Conservation (phyloP, 2,329 filamentous ascomycete genomes). For the Penicillium verrucosum region DNA sequence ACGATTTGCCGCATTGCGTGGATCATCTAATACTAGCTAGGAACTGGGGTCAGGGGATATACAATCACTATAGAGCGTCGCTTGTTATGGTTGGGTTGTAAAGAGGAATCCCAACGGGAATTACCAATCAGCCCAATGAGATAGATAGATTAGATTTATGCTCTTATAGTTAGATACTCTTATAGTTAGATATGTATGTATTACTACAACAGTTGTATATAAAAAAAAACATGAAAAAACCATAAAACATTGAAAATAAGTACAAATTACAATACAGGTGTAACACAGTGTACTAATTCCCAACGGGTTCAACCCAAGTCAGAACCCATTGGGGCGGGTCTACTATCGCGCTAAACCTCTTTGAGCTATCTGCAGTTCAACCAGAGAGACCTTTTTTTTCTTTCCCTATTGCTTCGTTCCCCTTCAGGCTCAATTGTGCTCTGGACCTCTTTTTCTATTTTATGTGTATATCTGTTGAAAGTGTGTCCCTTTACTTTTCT, state of each 20-base stretch:
- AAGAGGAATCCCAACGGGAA: background rate
- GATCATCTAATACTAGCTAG: background rate
- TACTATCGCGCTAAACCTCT: slow-evolving; percentile 30
- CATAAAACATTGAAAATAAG: background rate
- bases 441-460: slow-evolving; percentile 11
- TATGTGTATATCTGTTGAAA: slow-evolving; percentile 10
- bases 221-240: background rate
- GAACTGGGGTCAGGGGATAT: background rate
- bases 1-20: slow-evolving; percentile 1
- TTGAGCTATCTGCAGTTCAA: slow-evolving; percentile 34
- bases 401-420: slow-evolving; percentile 4
- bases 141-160: background rate
- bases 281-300: background rate
- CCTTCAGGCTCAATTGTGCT: slow-evolving; percentile 8
- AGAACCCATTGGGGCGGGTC: slow-evolving; percentile 25
- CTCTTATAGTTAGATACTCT: background rate
- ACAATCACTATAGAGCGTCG: no score
- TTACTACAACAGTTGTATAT: no score
- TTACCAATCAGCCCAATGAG: background rate
- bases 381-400: slow-evolving; percentile 22
- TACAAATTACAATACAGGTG: background rate
- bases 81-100: no score
- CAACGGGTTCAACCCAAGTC: slow-evolving; percentile 16
- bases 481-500: slow-evolving; percentile 8
- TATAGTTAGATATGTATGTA: background rate